phyloP scores from a whole-genome alignment of 2,329 filamentous ascomycete species.

The Pestalotiopsis fici region DNA sequence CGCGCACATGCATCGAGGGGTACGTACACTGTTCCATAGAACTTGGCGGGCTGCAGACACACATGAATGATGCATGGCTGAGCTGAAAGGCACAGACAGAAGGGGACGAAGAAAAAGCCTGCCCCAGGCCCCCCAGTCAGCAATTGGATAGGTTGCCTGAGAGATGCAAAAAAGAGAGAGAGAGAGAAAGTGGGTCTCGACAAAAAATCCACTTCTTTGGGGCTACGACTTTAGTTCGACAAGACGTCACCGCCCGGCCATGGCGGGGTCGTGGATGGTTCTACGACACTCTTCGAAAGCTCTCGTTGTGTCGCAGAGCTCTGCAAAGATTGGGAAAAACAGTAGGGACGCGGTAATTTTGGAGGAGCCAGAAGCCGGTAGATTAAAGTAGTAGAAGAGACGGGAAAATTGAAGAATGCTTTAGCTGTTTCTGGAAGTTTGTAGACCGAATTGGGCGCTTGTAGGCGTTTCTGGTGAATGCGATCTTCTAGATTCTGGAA shows the following conservation, averaged over 20 bases:
- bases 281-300: neutral
- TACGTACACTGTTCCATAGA: too few relatives aligned
- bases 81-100: too few relatives aligned
- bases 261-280: neutral
- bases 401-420: neutral
- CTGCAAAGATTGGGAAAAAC: neutral
- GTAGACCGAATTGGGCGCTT: neutral
- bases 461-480: neutral
- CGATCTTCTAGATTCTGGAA: neutral
- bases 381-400: neutral
- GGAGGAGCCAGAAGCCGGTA: neutral
- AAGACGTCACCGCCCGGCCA: neutral
- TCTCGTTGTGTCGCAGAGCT: neutral
- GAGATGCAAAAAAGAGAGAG: neutral
- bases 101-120: neutral
- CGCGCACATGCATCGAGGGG: neutral
- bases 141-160: neutral
- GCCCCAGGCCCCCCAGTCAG: neutral
- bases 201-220: neutral
- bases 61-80: too few relatives aligned
- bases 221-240: neutral
- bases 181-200: neutral
- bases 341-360: neutral
- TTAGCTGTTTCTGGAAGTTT: slow-evolving; percentile 1
- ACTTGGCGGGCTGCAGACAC: too few relatives aligned